These are phyloP conservation scores for Verticillium alfalfae DNA, from an alignment of 2,329 filamentous ascomycete genomes.

Conservation along the genomic window DNA sequence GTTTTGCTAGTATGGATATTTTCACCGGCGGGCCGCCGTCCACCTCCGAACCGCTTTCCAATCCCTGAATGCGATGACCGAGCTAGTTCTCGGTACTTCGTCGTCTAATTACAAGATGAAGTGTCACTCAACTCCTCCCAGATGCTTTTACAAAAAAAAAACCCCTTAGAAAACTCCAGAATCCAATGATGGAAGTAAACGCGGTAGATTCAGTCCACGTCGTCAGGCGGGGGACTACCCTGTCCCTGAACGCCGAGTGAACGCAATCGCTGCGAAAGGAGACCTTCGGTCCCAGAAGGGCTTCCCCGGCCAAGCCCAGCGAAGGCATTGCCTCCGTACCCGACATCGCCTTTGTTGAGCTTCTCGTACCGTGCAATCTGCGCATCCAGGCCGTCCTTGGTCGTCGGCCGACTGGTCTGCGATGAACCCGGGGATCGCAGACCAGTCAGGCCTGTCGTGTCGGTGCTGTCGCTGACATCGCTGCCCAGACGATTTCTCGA, in stretches of 20 bases:
- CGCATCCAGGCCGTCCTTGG: slow-evolving; percentile 25
- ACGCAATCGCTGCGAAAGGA: slow-evolving; percentile 65
- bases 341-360: slow-evolving; percentile 58
- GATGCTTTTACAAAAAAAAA: too few relatives aligned
- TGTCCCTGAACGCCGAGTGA: slow-evolving; percentile 47
- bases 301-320: slow-evolving; percentile 26
- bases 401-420: slow-evolving; percentile 25
- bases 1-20: too few relatives aligned
- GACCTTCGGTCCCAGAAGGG: slow-evolving; percentile 50
- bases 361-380: slow-evolving; percentile 52
- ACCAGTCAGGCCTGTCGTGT: slow-evolving; percentile 12
- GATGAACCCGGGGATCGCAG: slow-evolving; percentile 17
- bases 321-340: slow-evolving; percentile 56
- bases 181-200: not conserved
- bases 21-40: too few relatives aligned
- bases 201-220: not conserved
- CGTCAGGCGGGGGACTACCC: not conserved
- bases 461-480: slow-evolving; percentile 21
- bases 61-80: too few relatives aligned
- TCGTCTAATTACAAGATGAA: too few relatives aligned
- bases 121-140: too few relatives aligned
- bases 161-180: not conserved
- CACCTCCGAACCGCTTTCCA: too few relatives aligned
- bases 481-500: slow-evolving; percentile 23
- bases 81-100: too few relatives aligned